phyloP scores from a whole-genome alignment of 2,329 filamentous ascomycete genomes.

The Diaporthe aspalathi region DNA sequence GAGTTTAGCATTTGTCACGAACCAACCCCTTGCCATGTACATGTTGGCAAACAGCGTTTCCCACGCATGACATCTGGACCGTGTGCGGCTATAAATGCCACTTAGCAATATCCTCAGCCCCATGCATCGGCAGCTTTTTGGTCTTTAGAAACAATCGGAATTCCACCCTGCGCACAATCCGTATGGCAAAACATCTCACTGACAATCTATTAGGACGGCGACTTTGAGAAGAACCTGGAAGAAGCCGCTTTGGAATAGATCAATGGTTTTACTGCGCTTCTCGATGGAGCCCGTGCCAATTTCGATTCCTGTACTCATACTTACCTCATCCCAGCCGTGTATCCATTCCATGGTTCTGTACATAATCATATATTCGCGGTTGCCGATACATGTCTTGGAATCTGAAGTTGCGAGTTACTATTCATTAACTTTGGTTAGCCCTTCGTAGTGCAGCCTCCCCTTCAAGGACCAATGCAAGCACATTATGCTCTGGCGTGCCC shows the following conservation, averaged over 20 bases:
- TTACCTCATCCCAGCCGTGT: neutral
- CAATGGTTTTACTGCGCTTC: neutral
- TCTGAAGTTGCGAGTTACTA: neutral
- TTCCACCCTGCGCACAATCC: neutral
- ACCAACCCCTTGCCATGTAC: neutral
- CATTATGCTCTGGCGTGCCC: neutral
- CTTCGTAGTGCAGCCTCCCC: fast-evolving
- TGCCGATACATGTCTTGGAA: neutral
- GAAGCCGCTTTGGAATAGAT: constrained; percentile 27
- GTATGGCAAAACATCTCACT: neutral
- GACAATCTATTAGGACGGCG: neutral
- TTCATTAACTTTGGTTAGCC: neutral
- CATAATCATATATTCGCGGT: neutral
- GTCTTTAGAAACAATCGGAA: neutral
- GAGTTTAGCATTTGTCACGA: neutral
- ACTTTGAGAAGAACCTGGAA: constrained; percentile 15
- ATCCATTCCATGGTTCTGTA: neutral
- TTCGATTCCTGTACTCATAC: constrained; percentile 18
- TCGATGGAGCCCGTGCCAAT: neutral
- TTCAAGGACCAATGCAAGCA: too few relatives aligned
- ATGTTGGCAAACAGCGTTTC: neutral
- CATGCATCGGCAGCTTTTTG: neutral
- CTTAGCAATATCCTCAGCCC: neutral
- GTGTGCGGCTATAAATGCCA: too few relatives aligned
- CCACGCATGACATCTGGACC: neutral